Conservation (phyloP, 345 rosid species). For the Odontarrhena argentea region DNA sequence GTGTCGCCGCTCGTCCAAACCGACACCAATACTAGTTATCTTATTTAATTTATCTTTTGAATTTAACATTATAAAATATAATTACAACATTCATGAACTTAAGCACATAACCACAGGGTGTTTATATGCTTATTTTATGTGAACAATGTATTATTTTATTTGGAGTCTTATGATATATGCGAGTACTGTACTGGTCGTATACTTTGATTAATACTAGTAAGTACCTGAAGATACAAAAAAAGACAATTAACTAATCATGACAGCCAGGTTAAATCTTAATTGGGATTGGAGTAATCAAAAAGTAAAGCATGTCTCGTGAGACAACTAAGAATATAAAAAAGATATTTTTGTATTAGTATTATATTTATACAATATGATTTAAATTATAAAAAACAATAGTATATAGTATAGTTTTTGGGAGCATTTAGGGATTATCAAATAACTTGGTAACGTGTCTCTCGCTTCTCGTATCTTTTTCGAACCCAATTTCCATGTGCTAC, state of each 20-base stretch:
- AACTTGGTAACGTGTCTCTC: conserved; percentile 44
- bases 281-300: conserved; percentile 44
- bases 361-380: background rate
- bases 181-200: conserved; percentile 35
- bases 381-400: background rate
- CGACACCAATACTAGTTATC: background rate
- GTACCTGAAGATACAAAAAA: conserved; percentile 22
- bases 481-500: conserved; percentile 44
- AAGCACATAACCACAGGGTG: background rate
- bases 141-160: background rate
- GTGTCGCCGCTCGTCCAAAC: no score
- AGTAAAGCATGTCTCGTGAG: conserved; percentile 46
- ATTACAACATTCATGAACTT: conserved; percentile 6
- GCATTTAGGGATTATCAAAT: conserved; percentile 35
- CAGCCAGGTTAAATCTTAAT: conserved; percentile 30
- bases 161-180: background rate
- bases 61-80: background rate
- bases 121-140: background rate
- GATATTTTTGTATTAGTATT: background rate
- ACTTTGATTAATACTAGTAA: conserved; percentile 3
- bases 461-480: conserved; percentile 42
- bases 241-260: conserved; percentile 19
- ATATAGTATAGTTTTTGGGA: conserved; percentile 4
- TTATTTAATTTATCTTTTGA: background rate
- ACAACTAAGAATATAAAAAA: conserved; percentile 36